Conservation (phyloP, 169 alveolate genomes). For the Cryptosporidium bovis region DNA sequence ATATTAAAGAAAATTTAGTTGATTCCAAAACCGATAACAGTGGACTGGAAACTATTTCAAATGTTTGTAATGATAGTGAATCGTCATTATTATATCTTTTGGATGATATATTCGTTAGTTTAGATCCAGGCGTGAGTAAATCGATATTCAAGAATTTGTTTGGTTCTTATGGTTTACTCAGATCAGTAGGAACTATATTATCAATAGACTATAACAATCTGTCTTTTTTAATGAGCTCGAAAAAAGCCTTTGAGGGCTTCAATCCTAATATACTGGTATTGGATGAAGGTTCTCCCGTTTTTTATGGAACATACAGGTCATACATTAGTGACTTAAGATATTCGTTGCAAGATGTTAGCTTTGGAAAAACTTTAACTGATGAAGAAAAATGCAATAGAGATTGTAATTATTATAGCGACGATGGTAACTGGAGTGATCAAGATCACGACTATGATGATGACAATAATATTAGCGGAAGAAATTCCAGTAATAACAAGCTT, state of each 20-base stretch:
- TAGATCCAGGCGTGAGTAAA: conserved; percentile 70
- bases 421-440: neutral
- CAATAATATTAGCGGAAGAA: neutral
- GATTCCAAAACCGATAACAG: neutral
- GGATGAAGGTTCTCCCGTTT: conserved; percentile 46
- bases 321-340: conserved; percentile 26
- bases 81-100: conserved; percentile 40
- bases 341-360: neutral
- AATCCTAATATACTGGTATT: conserved; percentile 46
- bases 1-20: neutral
- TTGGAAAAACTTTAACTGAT: neutral
- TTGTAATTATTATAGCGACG: neutral
- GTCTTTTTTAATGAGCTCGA: conserved; percentile 47
- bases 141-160: conserved; percentile 28
- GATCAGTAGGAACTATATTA: conserved; percentile 33
- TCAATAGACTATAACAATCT: conserved; percentile 54
- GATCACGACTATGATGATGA: neutral
- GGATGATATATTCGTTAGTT: conserved; percentile 51
- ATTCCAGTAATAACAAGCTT: neutral
- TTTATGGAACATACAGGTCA: conserved; percentile 36
- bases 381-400: neutral
- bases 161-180: conserved; percentile 37
- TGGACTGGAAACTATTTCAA: neutral
- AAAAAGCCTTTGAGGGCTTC: neutral
- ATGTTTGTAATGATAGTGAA: neutral